Evolutionary conservation across 176 grass and related monocot species (phyloP), one percentile per base, ranked within the genome.

Genomic region (Paspalum notatum): DNA sequence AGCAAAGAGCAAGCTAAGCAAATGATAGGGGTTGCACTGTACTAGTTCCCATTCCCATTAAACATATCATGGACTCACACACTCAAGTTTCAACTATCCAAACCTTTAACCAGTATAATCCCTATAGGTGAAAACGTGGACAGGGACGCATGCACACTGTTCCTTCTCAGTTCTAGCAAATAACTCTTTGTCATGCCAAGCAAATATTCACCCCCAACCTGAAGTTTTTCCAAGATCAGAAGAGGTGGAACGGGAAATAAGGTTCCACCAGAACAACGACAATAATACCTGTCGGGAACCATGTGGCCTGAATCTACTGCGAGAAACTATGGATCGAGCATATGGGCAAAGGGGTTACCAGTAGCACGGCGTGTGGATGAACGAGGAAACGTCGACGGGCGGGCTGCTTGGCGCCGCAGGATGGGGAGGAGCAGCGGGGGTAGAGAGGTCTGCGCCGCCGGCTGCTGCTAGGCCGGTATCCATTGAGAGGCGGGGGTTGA

Each of bases 351-450:
- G 53, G 62, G 38, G 55, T 74, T 88, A 94, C 95, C 95, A 92
- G 87, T 98, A 94, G 83, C 11, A 87, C 15, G 90, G 87, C 13
- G 92, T 94, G 80, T 89, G 89, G 32, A 53, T 87, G 68, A 94
- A 94, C 12, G 87, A 51, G 40, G 78, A 87, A 9, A 68, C 57
- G 16, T 54, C 76, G 62, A 85, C 5, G 20, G 57, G 27, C 38
- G 37, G 40, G 52, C 24, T 40, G 50, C 56, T 64, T 32, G 17
- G 32, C 22, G 7, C 41, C 15, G 71, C 4, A 4, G 75, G 10
- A 67, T 13, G 66, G 39, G 51, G 22, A 59, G 68, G 66, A 12
- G 80, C 69, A 53, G 66, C 10, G 45, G 59, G 4, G 16, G 69
- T 38, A 43, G 59, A 51, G 15, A 45, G 20, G 18, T 25, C 70